Evolutionary conservation across 768 basidiomycete species (phyloP).

Genomic region (Suillus fuscotomentosus): DNA sequence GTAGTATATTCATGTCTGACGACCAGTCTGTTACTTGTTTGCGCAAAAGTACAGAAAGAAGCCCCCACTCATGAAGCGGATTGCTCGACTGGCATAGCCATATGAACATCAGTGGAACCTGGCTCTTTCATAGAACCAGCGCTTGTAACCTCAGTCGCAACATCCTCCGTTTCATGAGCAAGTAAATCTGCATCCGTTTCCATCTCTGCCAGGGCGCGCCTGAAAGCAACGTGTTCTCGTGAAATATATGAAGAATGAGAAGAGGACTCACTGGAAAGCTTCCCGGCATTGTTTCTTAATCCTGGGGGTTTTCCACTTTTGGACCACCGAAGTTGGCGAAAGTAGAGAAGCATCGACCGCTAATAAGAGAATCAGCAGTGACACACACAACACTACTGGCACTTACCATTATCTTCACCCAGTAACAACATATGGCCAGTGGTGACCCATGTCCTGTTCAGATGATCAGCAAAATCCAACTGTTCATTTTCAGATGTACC

Average conservation of each 20-base stretch:
- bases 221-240: conserved; percentile 14
- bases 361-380: conserved; percentile 26
- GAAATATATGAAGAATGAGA: not conserved
- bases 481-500: conserved; percentile 39
- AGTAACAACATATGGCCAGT: conserved; percentile 58
- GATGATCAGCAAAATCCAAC: conserved; percentile 2
- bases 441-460: conserved; percentile 60
- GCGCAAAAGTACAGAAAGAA: not conserved
- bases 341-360: conserved; percentile 67
- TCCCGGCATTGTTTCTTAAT: conserved; percentile 56
- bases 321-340: conserved; percentile 45
- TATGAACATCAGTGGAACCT: not conserved
- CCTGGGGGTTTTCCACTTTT: conserved; percentile 57
- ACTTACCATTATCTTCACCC: conserved; percentile 68
- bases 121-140: not conserved
- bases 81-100: not conserved
- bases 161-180: conserved; percentile 5
- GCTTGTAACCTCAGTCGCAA: conserved; percentile 4
- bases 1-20: not conserved
- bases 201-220: conserved; percentile 48
- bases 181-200: conserved; percentile 34
- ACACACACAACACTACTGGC: not conserved
- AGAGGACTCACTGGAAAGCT: conserved; percentile 56
- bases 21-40: not conserved
- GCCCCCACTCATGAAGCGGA: not conserved